phyloP scores from a whole-genome alignment of 2,329 filamentous ascomycete genomes.

The Stachybotrys chartarum region DNA sequence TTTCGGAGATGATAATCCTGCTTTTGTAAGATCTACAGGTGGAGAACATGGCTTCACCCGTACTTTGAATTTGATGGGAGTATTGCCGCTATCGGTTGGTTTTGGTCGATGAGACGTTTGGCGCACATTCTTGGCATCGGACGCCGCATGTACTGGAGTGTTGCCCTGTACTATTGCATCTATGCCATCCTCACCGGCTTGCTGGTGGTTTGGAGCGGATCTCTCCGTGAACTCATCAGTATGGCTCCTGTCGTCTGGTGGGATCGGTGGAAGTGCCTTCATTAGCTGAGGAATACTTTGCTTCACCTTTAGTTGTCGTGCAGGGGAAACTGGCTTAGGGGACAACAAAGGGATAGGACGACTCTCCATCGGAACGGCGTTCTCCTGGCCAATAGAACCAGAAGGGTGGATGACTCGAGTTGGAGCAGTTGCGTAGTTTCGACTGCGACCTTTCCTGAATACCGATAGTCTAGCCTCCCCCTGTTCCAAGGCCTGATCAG shows the following conservation, averaged over 20 bases:
- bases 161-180: too few species aligned
- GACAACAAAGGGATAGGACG: neutral
- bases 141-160: too few species aligned
- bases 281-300: slow-evolving; percentile 45
- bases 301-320: slow-evolving; percentile 35
- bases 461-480: neutral
- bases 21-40: neutral
- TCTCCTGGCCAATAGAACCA: neutral
- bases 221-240: neutral
- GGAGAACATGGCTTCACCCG: neutral
- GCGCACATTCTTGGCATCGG: too few species aligned
- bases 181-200: too few species aligned
- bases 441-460: neutral
- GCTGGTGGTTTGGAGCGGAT: neutral
- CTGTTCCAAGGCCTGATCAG: neutral
- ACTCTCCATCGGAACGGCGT: neutral
- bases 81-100: neutral
- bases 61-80: neutral
- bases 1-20: neutral
- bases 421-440: neutral
- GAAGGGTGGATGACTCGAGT: neutral
- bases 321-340: slow-evolving; percentile 34
- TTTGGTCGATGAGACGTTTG: neutral
- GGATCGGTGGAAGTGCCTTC: slow-evolving; percentile 43
- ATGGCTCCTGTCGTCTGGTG: slow-evolving; percentile 15